Evolutionary conservation across 768 basidiomycete genomes (phyloP).

Genomic region (Neoboletus brunneissimus): DNA sequence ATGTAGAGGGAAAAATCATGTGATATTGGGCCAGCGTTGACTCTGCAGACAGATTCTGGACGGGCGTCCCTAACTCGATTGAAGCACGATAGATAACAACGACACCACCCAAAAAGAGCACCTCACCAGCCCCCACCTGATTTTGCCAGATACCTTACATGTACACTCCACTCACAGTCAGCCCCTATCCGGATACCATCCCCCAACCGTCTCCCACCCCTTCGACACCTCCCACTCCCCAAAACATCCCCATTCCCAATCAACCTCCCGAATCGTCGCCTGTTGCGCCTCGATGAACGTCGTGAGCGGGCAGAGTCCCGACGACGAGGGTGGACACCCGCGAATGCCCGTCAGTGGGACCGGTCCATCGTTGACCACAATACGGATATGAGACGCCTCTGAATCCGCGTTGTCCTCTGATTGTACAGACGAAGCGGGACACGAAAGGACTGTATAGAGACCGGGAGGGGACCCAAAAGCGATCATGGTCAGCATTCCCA

Average conservation of each 20-base stretch:
- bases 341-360: constrained; percentile 74
- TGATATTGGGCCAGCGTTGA: too few relatives aligned
- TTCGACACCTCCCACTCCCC: constrained; percentile 73
- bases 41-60: too few relatives aligned
- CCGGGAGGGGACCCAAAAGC: not conserved
- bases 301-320: constrained; percentile 72
- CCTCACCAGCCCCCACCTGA: too few relatives aligned
- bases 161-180: too few relatives aligned
- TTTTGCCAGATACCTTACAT: too few relatives aligned
- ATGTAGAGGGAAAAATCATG: too few relatives aligned
- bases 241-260: constrained; percentile 74
- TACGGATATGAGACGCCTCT: constrained; percentile 59
- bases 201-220: constrained; percentile 58
- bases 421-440: constrained; percentile 25
- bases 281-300: constrained; percentile 70
- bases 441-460: constrained; percentile 55
- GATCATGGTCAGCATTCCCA: not conserved
- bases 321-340: constrained; percentile 59
- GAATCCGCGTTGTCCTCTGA: constrained; percentile 20
- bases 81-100: not conserved
- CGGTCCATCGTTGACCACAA: constrained; percentile 87
- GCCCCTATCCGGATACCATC: constrained; percentile 21
- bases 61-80: not conserved
- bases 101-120: not conserved
- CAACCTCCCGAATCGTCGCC: constrained; percentile 59